These are phyloP conservation scores for Laguncularia racemosa DNA, from an alignment of 345 rosid species.

Conservation along the genomic window DNA sequence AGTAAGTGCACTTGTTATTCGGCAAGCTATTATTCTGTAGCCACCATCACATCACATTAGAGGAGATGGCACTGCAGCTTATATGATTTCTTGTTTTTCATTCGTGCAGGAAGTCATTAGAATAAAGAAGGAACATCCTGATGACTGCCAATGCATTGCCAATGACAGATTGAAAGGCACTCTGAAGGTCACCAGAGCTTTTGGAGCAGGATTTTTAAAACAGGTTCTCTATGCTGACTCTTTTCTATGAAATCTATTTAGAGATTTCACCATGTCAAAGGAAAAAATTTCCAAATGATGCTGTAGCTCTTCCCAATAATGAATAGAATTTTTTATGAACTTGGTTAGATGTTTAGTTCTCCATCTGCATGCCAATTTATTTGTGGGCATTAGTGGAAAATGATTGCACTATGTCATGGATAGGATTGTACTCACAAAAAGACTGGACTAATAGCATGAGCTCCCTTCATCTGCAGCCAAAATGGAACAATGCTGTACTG, in stretches of 20 bases:
- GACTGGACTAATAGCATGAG: slow-evolving; percentile 4
- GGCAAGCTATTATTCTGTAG: no score
- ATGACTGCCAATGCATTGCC: slow-evolving; percentile 79
- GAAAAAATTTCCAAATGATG: no score
- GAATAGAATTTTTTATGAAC: no score
- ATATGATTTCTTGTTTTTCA: slow-evolving; percentile 7
- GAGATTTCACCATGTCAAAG: background rate
- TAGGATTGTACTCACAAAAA: background rate
- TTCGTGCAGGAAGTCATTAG: slow-evolving; percentile 75
- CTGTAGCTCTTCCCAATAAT: no score
- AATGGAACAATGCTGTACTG: slow-evolving; percentile 64
- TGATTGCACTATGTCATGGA: no score
- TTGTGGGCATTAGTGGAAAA: no score
- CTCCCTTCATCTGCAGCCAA: slow-evolving; percentile 56
- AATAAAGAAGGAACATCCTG: slow-evolving; percentile 93
- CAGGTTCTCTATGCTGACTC: slow-evolving; percentile 36
- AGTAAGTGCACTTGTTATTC: no score
- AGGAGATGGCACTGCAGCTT: background rate
- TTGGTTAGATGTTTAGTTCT: no score
- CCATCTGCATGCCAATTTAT: no score
- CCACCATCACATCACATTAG: no score
- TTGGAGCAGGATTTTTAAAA: slow-evolving; percentile 96
- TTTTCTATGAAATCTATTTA: background rate
- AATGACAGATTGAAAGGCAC: slow-evolving; percentile 95
- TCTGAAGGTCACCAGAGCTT: slow-evolving; percentile 93